phyloP scores from a whole-genome alignment of 768 basidiomycete genomes.

The Obba rivulosa region DNA sequence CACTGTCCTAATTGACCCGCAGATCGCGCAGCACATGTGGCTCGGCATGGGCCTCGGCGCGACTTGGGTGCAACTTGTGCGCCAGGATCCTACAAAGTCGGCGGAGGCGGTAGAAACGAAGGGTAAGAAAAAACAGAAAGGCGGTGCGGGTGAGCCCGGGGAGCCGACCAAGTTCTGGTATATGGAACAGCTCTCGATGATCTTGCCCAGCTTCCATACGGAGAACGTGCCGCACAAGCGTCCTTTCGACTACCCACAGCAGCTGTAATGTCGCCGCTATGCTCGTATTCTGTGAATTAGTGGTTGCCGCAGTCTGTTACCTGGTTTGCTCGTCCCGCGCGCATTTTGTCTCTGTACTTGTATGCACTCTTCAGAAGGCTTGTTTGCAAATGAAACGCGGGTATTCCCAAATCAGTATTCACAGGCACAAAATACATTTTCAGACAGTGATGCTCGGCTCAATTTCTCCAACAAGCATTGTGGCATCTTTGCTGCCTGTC shows the following conservation, averaged over 20 bases:
- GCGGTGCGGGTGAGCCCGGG: slow-evolving; percentile 16
- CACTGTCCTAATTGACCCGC: slow-evolving; percentile 48
- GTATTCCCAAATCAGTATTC: background rate
- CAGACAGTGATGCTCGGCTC: slow-evolving; percentile 48
- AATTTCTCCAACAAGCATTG: slow-evolving; percentile 88
- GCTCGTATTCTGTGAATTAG: too few species aligned
- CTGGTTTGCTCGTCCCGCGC: background rate
- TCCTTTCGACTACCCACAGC: too few species aligned
- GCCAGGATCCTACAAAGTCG: slow-evolving; percentile 23
- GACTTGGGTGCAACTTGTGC: slow-evolving; percentile 64
- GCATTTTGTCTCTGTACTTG: too few species aligned
- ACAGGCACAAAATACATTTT: background rate
- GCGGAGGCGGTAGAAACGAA: slow-evolving; percentile 5
- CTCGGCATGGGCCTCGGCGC: slow-evolving; percentile 59
- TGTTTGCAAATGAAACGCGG: background rate
- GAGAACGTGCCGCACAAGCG: slow-evolving; percentile 10
- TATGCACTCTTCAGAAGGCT: background rate
- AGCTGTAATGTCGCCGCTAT: too few species aligned
- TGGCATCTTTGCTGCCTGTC: slow-evolving; percentile 89
- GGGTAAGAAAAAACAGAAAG: slow-evolving; percentile 22
- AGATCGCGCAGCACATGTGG: slow-evolving; percentile 34
- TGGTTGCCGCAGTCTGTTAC: too few species aligned
- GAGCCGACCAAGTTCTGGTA: slow-evolving; percentile 46
- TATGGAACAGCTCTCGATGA: slow-evolving; percentile 47
- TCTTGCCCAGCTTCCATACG: slow-evolving; percentile 49